Conservation (phyloP, 495 filamentous ascomycete genomes). For the Annulohypoxylon nitens region DNA sequence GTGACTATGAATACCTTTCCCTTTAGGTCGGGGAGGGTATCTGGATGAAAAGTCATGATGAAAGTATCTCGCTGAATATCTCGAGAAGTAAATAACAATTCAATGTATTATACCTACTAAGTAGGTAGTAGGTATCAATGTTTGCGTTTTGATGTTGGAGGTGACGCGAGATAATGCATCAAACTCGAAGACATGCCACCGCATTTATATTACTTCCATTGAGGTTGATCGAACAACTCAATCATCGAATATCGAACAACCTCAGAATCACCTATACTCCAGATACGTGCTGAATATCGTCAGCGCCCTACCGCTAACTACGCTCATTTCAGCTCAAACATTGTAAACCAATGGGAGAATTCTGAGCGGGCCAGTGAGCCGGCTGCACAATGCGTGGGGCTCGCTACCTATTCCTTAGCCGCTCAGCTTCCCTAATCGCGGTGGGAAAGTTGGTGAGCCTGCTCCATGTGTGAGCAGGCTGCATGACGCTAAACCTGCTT, state of each 20-base stretch:
- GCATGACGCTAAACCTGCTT: constrained; percentile 42
- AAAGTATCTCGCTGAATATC: constrained; percentile 21
- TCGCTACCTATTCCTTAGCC: background rate
- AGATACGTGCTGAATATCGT: constrained; percentile 44
- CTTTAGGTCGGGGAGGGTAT: constrained; percentile 50
- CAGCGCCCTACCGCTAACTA: constrained; percentile 42
- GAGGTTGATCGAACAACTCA: too few relatives aligned
- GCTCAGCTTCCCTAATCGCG: too few relatives aligned
- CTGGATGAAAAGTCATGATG: constrained; percentile 59
- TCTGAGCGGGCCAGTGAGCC: background rate
- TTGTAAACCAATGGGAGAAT: background rate
- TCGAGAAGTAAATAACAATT: constrained; percentile 39
- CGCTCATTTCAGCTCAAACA: background rate
- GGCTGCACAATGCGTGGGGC: background rate
- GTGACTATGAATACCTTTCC: constrained; percentile 50
- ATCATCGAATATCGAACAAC: background rate
- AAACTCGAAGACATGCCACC: constrained; percentile 22
- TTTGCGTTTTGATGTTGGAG: constrained; percentile 33
- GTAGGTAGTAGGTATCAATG: constrained; percentile 38
- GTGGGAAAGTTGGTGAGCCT: too few relatives aligned
- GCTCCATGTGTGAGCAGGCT: background rate
- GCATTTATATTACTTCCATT: constrained; percentile 51
- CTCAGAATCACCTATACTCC: constrained; percentile 32
- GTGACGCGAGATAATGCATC: constrained; percentile 7
- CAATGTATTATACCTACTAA: constrained; percentile 30